Evolutionary conservation across 352 stramenopile genomes (phyloP).

Genomic region (Phytopythium vexans): DNA sequence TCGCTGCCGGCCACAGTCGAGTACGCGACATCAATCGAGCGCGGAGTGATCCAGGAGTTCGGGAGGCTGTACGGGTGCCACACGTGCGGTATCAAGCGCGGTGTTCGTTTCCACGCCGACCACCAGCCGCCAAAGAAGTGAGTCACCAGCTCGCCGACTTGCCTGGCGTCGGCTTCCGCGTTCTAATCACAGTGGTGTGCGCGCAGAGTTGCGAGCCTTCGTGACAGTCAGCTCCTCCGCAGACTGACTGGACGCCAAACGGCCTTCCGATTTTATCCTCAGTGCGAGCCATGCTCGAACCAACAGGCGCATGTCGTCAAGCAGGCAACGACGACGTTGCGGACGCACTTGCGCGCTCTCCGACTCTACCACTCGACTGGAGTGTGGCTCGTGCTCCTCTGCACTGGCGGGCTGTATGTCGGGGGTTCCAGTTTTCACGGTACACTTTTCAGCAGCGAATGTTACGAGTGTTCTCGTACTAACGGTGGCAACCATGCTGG

Average conservation of each 20-base stretch:
- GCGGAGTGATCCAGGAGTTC: constrained; percentile 76
- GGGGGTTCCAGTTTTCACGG: constrained; percentile 59
- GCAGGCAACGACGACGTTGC: constrained; percentile 56
- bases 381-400: constrained; percentile 80
- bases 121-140: constrained; percentile 87
- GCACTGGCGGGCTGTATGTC: constrained; percentile 70
- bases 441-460: constrained; percentile 3
- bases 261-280: constrained; percentile 77
- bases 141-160: constrained; percentile 7
- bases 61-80: constrained; percentile 79
- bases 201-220: constrained; percentile 53
- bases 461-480: too few relatives aligned
- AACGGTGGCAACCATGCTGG: too few relatives aligned
- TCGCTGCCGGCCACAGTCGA: constrained; percentile 71
- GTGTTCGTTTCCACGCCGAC: constrained; percentile 73
- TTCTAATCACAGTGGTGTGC: constrained; percentile 2
- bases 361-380: constrained; percentile 75
- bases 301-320: constrained; percentile 63
- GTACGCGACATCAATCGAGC: constrained; percentile 62
- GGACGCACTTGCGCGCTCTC: constrained; percentile 57
- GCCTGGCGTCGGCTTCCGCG: too few relatives aligned
- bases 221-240: constrained; percentile 41
- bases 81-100: constrained; percentile 69
- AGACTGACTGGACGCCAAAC: constrained; percentile 44
- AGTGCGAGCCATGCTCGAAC: constrained; percentile 84